Evolutionary conservation across 805 yeast species (phyloP), one percentile per base, ranked within the genome.

Genomic region (Wickerhamomyces strasburgensis): DNA sequence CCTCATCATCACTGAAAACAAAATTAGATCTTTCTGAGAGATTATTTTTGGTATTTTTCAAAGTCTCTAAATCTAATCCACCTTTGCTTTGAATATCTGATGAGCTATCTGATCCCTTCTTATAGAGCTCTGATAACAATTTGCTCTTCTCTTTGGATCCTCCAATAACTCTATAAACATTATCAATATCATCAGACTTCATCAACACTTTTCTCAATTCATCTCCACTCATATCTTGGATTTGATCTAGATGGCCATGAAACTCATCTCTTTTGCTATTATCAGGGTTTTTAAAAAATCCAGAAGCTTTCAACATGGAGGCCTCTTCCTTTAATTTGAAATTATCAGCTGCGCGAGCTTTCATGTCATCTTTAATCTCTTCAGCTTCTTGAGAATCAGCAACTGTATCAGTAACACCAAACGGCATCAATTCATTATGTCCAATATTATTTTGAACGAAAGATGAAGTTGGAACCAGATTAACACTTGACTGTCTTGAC

Each of bases 101-200:
- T 14, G 37, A 9, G 3, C 17, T 27, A 6, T 25, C 37, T 2
- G 37, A 14, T 13, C 33, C 40, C 27, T 53, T 61, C 19, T 54
- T 40, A 19, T 62, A 64, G 7, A 54, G 44, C 14, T 51, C 49
- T 24, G 62, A 60, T n/a, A 71, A 40, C 14, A 63, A 52, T 13
- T 69, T 59, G 5, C 75, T 75, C 21, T 58, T 54, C 7, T 48
- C 54, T 38, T 67, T 67, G 38, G 72, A 45, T 21, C 60, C 58
- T 31, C 62, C 63, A 31, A 72, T 51, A 5, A 64, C 58, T 14
- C 57, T 58, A 8, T 64, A 52, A 11, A 70, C 58, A 19, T 63
- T 59, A 5, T 64, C 54, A 8, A 65, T 54, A 44, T 67, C 66
- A 19, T 50, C 42, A 2, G 71, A 60, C 43, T 59, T 64, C 30